These are phyloP conservation scores for Citrullus amarus DNA, from an alignment of 306 rosid genomes.

Conservation along the genomic window DNA sequence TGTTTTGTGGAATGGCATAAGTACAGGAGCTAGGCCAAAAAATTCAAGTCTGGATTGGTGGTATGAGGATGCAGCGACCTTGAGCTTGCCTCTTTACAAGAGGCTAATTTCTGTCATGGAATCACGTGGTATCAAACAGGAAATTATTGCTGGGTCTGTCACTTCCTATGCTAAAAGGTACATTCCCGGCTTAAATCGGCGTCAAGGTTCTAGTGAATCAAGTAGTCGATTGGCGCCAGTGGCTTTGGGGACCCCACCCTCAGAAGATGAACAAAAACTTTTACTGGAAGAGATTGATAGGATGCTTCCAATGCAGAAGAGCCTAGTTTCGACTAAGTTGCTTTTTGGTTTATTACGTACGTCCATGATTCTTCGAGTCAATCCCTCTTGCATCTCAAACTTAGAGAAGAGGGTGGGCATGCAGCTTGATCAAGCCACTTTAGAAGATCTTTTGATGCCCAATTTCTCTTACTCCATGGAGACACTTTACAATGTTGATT, in stretches of 20 bases:
- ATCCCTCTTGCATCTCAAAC: slow-evolving; percentile 55
- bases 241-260: slow-evolving; percentile 52
- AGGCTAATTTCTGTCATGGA: slow-evolving; percentile 74
- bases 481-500: slow-evolving; percentile 91
- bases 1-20: slow-evolving; percentile 96
- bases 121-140: slow-evolving; percentile 76
- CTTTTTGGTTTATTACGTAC: slow-evolving; percentile 82
- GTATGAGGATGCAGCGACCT: slow-evolving; percentile 65
- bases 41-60: slow-evolving; percentile 86
- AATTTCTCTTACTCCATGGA: slow-evolving; percentile 90
- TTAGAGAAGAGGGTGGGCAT: slow-evolving; percentile 76
- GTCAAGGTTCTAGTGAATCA: slow-evolving; percentile 54
- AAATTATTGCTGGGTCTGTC: slow-evolving; percentile 74
- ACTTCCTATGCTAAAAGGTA: slow-evolving; percentile 68
- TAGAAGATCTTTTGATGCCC: slow-evolving; percentile 96
- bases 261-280: slow-evolving; percentile 75
- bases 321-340: slow-evolving; percentile 61
- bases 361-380: slow-evolving; percentile 74
- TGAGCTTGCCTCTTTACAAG: slow-evolving; percentile 76
- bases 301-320: slow-evolving; percentile 74
- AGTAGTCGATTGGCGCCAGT: slow-evolving; percentile 35
- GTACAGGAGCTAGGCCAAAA: slow-evolving; percentile 92
- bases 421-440: slow-evolving; percentile 91
- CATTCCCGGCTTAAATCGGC: slow-evolving; percentile 79
- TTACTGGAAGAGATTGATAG: slow-evolving; percentile 66